Conservation (phyloP, 106 monocot genomes). For the Posidonia australis region DNA sequence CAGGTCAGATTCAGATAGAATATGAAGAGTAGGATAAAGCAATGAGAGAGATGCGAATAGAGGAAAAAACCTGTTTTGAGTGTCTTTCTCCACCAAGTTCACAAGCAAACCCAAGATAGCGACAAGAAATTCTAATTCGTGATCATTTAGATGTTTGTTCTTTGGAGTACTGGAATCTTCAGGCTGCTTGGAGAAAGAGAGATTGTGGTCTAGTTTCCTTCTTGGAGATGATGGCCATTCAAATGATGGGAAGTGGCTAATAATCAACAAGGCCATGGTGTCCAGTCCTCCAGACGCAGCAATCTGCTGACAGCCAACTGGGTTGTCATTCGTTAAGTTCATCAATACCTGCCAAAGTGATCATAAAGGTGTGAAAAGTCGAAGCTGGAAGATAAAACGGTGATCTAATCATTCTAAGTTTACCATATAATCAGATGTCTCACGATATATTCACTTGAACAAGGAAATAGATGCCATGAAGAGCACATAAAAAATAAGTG, state of each 20-base stretch:
- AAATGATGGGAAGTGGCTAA: constrained; percentile 85
- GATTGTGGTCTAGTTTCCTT: constrained; percentile 16
- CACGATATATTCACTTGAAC: too few species aligned
- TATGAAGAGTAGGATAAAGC: background rate
- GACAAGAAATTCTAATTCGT: constrained; percentile 88
- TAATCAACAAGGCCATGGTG: constrained; percentile 71
- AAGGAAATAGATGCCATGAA: too few species aligned
- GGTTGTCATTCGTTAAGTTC: constrained; percentile 98
- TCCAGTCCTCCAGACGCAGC: constrained; percentile 76
- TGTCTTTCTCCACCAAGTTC: constrained; percentile 97
- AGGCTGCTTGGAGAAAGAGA: constrained; percentile 14
- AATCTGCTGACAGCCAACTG: constrained; percentile 82
- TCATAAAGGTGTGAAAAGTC: background rate
- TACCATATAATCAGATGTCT: too few species aligned
- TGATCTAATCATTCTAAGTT: too few species aligned
- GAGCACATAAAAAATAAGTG: too few species aligned
- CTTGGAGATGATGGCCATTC: constrained; percentile 19
- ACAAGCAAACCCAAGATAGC: constrained; percentile 97
- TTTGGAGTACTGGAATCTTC: constrained; percentile 10
- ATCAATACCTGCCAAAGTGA: constrained; percentile 72
- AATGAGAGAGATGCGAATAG: background rate
- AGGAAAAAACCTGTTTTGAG: constrained; percentile 64
- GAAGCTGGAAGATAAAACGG: background rate
- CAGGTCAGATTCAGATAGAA: background rate
- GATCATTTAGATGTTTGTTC: constrained; percentile 51